Evolutionary conservation across 768 basidiomycete species (phyloP).

Genomic region (Phaffia tasmanica): DNA sequence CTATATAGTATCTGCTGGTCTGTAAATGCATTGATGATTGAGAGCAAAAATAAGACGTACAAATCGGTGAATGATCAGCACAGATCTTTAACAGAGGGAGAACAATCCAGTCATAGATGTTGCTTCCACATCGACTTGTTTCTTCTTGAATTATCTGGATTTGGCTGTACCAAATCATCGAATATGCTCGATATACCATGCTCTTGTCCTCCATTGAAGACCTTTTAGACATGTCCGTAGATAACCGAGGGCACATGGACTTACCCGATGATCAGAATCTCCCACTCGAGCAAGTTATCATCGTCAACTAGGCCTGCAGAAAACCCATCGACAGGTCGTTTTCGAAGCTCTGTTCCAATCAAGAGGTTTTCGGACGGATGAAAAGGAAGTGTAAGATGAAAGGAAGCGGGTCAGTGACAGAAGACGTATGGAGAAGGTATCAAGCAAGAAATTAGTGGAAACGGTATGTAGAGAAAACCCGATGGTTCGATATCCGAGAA

Average conservation of each 20-base stretch:
- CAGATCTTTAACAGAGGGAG: too few relatives aligned
- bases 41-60: not conserved
- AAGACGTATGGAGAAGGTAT: constrained; percentile 26
- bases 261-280: constrained; percentile 85
- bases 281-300: constrained; percentile 91
- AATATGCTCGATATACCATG: too few relatives aligned
- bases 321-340: constrained; percentile 90
- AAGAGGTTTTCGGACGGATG: not conserved
- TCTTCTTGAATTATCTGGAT: not conserved
- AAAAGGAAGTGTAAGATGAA: not conserved
- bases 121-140: too few relatives aligned
- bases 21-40: constrained; percentile 36
- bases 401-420: not conserved
- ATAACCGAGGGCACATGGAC: constrained; percentile 21
- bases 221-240: too few relatives aligned
- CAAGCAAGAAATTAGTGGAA: constrained; percentile 33
- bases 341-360: constrained; percentile 57
- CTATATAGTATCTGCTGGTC: constrained; percentile 89
- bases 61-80: not conserved
- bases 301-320: constrained; percentile 97
- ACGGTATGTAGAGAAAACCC: not conserved
- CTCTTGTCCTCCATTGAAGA: too few relatives aligned
- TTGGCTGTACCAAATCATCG: too few relatives aligned
- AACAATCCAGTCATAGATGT: too few relatives aligned
- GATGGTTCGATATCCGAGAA: not conserved